Conservation (phyloP, 495 filamentous ascomycete genomes). For the Penicillium soppii region DNA sequence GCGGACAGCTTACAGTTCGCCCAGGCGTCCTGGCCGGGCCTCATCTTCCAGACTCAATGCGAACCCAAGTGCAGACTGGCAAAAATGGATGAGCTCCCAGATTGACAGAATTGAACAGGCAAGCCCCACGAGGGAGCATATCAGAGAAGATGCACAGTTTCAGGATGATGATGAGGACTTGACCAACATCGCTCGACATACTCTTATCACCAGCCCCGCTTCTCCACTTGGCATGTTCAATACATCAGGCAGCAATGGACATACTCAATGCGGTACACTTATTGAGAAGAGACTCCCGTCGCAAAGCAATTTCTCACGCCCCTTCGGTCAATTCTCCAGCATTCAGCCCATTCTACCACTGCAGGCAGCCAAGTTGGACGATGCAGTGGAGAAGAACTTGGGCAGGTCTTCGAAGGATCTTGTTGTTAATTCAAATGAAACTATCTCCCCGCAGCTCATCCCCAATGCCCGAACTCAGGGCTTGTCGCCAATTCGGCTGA, state of each 20-base stretch:
- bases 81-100: constrained; percentile 49
- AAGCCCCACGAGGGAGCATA: constrained; percentile 45
- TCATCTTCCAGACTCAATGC: not conserved
- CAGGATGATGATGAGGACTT: constrained; percentile 41
- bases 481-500: constrained; percentile 28
- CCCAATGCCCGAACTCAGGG: not conserved
- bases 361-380: constrained; percentile 8
- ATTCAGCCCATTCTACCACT: constrained; percentile 25
- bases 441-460: not conserved
- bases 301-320: constrained; percentile 39
- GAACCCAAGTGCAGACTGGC: constrained; percentile 42
- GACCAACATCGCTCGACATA: constrained; percentile 10
- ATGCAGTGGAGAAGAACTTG: not conserved
- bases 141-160: constrained; percentile 61
- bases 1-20: constrained; percentile 38
- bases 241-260: not conserved
- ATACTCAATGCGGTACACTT: constrained; percentile 4
- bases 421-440: not conserved
- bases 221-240: not conserved
- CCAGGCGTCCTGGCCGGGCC: constrained; percentile 17
- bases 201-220: not conserved
- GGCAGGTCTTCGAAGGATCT: not conserved
- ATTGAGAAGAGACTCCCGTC: constrained; percentile 6
- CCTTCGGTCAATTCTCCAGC: constrained; percentile 36
- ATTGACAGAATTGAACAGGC: constrained; percentile 38